These are phyloP conservation scores for Hansenula sp. DNA, from an alignment of 1,139 yeast species.

Conservation along the genomic window DNA sequence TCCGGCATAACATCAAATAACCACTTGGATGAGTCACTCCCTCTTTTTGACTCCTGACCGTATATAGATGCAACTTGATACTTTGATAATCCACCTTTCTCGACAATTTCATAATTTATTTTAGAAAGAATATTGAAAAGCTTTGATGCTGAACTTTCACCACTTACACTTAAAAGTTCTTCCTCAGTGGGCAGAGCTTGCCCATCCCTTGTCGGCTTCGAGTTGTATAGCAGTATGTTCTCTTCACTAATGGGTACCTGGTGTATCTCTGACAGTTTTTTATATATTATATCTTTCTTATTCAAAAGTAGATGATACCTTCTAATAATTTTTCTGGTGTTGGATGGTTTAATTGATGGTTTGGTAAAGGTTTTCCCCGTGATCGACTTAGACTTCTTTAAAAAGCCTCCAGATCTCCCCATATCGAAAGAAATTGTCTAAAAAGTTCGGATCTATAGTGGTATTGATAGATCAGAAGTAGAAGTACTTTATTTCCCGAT, in stretches of 20 bases:
- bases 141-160: conserved; percentile 10
- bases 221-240: conserved; percentile 22
- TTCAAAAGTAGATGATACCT: conserved; percentile 63
- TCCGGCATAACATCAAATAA: conserved; percentile 34
- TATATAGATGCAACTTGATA: conserved; percentile 87
- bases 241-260: conserved; percentile 25
- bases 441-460: no score
- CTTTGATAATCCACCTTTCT: conserved; percentile 64
- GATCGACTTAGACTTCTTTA: conserved; percentile 30
- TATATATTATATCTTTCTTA: conserved; percentile 38
- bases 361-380: conserved; percentile 31
- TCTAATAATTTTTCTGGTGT: conserved; percentile 64
- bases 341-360: conserved; percentile 54
- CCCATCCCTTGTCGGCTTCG: conserved; percentile 3
- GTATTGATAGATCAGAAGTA: no score
- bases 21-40: conserved; percentile 95
- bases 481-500: no score
- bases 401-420: conserved; percentile 16
- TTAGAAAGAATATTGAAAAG: conserved; percentile 37
- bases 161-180: conserved; percentile 15
- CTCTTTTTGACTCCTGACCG: conserved; percentile 75
- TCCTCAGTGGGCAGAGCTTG: conserved; percentile 15
- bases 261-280: conserved; percentile 20
- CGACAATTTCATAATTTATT: conserved; percentile 56
- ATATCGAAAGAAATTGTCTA: background rate